Percentiles rank a stretch among this genome's conserved stretches.
phyloP scores from a whole-genome alignment of 306 rosid species.

The Rosa chinensis region DNA sequence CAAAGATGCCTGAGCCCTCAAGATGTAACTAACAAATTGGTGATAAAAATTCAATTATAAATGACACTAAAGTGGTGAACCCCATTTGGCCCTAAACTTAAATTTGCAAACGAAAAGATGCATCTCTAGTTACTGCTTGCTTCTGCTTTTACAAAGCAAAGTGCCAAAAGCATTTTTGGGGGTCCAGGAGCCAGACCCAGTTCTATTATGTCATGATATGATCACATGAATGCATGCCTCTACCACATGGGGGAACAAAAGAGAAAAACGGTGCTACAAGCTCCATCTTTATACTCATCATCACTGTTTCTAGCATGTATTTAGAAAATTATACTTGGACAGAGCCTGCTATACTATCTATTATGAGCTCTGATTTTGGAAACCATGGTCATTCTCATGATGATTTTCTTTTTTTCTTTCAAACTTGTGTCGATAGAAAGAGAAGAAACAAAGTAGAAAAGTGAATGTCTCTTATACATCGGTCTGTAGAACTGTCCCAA shows the following conservation, averaged over 20 bases:
- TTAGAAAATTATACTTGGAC: not conserved
- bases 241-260: conserved; percentile 4
- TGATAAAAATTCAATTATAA: not conserved
- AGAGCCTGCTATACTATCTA: not conserved
- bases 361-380: not conserved
- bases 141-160: conserved; percentile 40
- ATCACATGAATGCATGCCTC: conserved; percentile 46
- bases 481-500: conserved; percentile 23
- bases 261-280: not conserved
- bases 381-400: not conserved
- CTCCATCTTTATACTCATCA: not conserved
- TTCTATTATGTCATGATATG: conserved; percentile 33
- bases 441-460: not conserved
- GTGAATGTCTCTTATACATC: not conserved
- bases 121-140: conserved; percentile 34
- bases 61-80: conserved; percentile 25
- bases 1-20: conserved; percentile 12
- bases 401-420: not conserved
- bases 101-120: conserved; percentile 18
- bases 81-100: conserved; percentile 38
- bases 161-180: conserved; percentile 38
- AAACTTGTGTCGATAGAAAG: not conserved
- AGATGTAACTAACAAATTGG: not conserved
- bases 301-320: not conserved
- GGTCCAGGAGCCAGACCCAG: conserved; percentile 35